Evolutionary conservation across 2,329 filamentous ascomycete genomes (phyloP).

Genomic region (Moelleriella libera): DNA sequence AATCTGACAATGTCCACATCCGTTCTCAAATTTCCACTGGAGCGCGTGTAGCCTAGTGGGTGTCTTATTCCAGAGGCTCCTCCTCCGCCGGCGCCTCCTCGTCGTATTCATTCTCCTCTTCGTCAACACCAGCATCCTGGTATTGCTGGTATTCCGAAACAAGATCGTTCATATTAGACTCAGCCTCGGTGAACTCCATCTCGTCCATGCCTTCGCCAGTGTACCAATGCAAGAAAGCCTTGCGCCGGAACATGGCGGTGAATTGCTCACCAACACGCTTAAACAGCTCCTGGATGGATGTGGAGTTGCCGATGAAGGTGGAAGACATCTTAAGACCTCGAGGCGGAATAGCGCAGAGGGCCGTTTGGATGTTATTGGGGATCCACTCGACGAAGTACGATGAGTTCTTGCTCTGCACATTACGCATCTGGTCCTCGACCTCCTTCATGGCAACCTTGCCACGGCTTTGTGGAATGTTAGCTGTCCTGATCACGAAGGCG

Average conservation of each 20-base stretch:
- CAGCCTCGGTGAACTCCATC: constrained; percentile 99
- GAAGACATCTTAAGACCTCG: constrained; percentile 98
- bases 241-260: constrained; percentile 99
- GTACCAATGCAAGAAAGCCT: constrained; percentile 99
- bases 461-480: constrained; percentile 42
- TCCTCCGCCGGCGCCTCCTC: constrained; percentile 58
- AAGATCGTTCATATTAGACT: constrained; percentile 99
- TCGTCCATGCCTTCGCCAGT: constrained; percentile 99
- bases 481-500: not conserved
- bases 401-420: constrained; percentile 99
- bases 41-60: no score
- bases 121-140: constrained; percentile 95
- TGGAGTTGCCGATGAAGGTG: constrained; percentile 98
- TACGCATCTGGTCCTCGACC: constrained; percentile 99
- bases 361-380: constrained; percentile 99
- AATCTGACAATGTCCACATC: constrained; percentile 6
- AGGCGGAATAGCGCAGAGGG: constrained; percentile 95
- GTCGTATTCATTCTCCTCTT: constrained; percentile 92
- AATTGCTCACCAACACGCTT: constrained; percentile 99
- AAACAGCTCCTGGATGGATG: constrained; percentile 99
- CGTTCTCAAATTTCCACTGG: no score
- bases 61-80: constrained; percentile 48
- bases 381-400: constrained; percentile 99
- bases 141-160: constrained; percentile 99
- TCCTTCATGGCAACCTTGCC: constrained; percentile 99